phyloP scores from a whole-genome alignment of 2,329 filamentous ascomycete genomes.

The Talaromyces amestolkiae region DNA sequence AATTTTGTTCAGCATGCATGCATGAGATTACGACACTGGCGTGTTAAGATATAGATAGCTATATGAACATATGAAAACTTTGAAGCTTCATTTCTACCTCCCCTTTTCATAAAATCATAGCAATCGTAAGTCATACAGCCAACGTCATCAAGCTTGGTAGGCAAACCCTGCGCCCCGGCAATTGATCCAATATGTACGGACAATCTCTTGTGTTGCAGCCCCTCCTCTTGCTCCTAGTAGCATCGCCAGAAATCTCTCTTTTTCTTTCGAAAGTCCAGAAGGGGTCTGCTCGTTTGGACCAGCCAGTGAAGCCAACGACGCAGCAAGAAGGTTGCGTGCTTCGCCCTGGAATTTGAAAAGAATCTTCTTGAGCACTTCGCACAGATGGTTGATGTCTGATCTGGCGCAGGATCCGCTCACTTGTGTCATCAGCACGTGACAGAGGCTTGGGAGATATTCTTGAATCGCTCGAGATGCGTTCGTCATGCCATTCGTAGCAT shows the following conservation, averaged over 20 bases:
- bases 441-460: slow-evolving; percentile 38
- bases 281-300: slow-evolving; percentile 13
- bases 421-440: slow-evolving; percentile 40
- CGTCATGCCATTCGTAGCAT: slow-evolving; percentile 16
- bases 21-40: not conserved
- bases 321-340: slow-evolving; percentile 38
- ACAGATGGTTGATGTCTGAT: slow-evolving; percentile 45
- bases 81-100: not conserved
- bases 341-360: slow-evolving; percentile 43
- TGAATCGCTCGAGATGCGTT: slow-evolving; percentile 33
- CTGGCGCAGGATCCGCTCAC: slow-evolving; percentile 45
- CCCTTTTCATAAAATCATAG: not conserved
- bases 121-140: not conserved
- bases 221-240: slow-evolving; percentile 40
- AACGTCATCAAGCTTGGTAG: slow-evolving; percentile 26
- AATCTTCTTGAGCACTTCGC: slow-evolving; percentile 41
- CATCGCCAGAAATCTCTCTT: slow-evolving; percentile 42
- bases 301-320: slow-evolving; percentile 34
- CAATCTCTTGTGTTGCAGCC: slow-evolving; percentile 39
- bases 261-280: slow-evolving; percentile 32
- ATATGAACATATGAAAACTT: slow-evolving; percentile 3
- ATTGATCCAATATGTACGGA: slow-evolving; percentile 45
- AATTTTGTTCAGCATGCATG: slow-evolving; percentile 3
- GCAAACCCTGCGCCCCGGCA: slow-evolving; percentile 44
- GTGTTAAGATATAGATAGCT: slow-evolving; percentile 5